phyloP scores from a whole-genome alignment of 345 rosid genomes.

The Pugionium cornutum region DNA sequence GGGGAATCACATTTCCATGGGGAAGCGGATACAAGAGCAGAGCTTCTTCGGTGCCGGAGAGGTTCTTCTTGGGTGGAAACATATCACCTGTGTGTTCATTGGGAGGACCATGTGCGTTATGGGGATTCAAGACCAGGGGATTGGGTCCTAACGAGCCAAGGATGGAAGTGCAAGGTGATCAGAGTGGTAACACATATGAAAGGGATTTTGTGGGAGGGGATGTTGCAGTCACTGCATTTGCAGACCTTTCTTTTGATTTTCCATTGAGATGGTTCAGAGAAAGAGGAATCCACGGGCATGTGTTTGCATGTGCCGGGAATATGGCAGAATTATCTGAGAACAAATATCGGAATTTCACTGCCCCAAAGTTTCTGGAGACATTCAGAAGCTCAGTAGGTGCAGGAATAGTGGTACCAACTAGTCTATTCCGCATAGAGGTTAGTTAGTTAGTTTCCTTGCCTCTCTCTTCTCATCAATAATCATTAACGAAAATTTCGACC shows the following conservation, averaged over 20 bases:
- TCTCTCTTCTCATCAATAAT: slow-evolving; percentile 6
- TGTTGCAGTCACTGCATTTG: slow-evolving; percentile 77
- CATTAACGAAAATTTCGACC: background rate
- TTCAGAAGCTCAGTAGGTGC: slow-evolving; percentile 77
- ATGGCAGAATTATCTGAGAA: slow-evolving; percentile 71
- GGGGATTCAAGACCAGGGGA: slow-evolving; percentile 92
- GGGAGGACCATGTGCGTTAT: slow-evolving; percentile 85
- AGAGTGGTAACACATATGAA: slow-evolving; percentile 45
- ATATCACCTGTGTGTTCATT: slow-evolving; percentile 71
- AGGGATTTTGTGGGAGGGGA: slow-evolving; percentile 92
- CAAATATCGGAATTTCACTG: slow-evolving; percentile 59
- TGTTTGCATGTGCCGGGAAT: slow-evolving; percentile 88
- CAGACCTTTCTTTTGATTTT: slow-evolving; percentile 91
- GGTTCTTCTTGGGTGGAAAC: slow-evolving; percentile 93
- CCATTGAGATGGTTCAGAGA: slow-evolving; percentile 78
- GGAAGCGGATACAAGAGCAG: slow-evolving; percentile 61
- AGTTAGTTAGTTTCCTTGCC: slow-evolving; percentile 27
- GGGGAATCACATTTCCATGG: slow-evolving; percentile 79
- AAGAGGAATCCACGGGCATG: slow-evolving; percentile 89
- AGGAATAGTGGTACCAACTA: slow-evolving; percentile 85
- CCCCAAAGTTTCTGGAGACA: slow-evolving; percentile 59
- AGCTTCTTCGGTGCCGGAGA: slow-evolving; percentile 73
- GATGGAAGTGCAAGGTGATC: slow-evolving; percentile 53
- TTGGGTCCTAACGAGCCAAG: slow-evolving; percentile 84
- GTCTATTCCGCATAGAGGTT: slow-evolving; percentile 86